These are phyloP conservation scores for Diaporthe aspalathi DNA, from an alignment of 2,329 filamentous ascomycete genomes.

Conservation along the genomic window DNA sequence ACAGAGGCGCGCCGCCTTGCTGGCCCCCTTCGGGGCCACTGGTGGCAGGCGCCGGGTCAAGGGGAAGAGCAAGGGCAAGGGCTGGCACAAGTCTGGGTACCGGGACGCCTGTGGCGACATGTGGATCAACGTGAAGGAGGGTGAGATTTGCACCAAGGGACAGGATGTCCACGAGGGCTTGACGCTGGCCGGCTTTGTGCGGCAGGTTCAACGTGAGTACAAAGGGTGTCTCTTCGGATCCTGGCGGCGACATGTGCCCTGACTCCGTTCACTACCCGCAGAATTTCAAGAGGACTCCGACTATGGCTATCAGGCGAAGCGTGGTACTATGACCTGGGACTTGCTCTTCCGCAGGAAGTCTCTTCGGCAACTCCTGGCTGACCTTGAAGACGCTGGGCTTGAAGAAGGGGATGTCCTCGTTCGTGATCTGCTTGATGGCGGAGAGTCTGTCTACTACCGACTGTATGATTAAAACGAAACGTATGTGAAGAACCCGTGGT, in stretches of 20 bases:
- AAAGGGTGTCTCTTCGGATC: neutral
- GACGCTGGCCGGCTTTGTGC: neutral
- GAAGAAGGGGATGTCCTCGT: neutral
- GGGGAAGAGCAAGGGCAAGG: neutral
- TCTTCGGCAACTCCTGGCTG: neutral
- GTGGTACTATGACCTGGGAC: conserved; percentile 8
- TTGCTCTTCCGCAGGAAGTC: conserved; percentile 14
- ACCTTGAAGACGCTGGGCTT: neutral
- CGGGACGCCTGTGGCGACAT: neutral
- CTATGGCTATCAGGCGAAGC: neutral
- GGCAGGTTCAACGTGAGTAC: neutral
- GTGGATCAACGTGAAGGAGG: conserved; percentile 8
- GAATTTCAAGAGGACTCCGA: neutral
- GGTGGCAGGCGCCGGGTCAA: neutral
- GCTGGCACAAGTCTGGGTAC: conserved; percentile 1
- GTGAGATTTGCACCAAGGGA: neutral
- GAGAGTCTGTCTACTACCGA: conserved; percentile 11
- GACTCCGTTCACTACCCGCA: neutral
- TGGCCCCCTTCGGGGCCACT: conserved; percentile 15
- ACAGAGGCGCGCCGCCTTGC: neutral
- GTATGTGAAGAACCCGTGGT: neutral
- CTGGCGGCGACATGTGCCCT: neutral
- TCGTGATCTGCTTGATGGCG: conserved; percentile 23
- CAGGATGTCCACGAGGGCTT: neutral
- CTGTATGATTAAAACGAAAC: neutral